Conservation (phyloP, 768 basidiomycete genomes). For the Gelatoporia subvermispora region DNA sequence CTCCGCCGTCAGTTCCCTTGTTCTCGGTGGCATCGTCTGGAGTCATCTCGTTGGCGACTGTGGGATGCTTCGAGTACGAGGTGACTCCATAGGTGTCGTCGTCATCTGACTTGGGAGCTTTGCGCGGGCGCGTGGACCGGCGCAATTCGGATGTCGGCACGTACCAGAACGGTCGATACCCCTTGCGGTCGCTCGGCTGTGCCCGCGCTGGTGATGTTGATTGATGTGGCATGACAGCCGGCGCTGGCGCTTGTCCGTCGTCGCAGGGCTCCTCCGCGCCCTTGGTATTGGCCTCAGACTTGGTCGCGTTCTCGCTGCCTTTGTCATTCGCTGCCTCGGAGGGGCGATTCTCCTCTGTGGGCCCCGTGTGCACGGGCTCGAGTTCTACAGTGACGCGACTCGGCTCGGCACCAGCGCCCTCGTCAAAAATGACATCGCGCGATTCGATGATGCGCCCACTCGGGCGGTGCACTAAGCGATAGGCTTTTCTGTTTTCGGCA, state of each 20-base stretch:
- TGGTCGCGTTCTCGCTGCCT: too few species aligned
- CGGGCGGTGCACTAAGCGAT: constrained; percentile 31
- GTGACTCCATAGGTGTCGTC: neutral
- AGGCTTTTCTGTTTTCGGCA: constrained; percentile 20
- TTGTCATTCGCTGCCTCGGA: too few species aligned
- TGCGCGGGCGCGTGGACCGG: neutral
- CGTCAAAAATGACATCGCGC: constrained; percentile 9
- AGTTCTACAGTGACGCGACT: neutral
- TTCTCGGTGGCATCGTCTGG: too few species aligned
- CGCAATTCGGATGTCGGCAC: neutral
- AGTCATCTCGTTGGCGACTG: neutral
- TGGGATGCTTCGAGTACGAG: constrained; percentile 9
- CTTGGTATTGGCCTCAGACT: neutral
- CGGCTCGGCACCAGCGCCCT: constrained; percentile 1
- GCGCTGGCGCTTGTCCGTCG: neutral
- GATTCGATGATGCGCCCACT: constrained; percentile 15
- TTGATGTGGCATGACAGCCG: neutral
- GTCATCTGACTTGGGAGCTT: neutral
- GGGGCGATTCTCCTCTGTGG: too few species aligned
- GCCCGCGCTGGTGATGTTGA: too few species aligned
- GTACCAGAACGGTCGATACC: too few species aligned
- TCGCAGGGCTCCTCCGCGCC: neutral
- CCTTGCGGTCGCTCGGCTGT: too few species aligned
- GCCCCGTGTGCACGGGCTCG: too few species aligned
- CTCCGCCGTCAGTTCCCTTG: too few species aligned